Base-by-base conservation (phyloP, 2,329 filamentous ascomycete species). In the Trematosphaeria pertusa region DNA sequence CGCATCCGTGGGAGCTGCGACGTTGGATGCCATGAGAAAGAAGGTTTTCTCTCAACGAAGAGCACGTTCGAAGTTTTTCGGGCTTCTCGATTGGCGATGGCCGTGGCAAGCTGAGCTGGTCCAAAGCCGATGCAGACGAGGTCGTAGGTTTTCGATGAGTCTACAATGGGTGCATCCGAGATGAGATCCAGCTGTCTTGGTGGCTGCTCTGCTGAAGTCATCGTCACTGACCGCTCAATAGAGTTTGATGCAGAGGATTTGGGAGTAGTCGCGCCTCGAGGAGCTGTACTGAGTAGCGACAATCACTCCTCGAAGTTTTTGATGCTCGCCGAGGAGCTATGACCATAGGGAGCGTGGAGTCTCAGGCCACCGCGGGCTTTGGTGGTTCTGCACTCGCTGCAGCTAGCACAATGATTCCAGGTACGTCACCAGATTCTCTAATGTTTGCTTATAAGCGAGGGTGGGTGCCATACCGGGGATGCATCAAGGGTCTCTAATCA, bases 91-190 rank as follows among this genome's bases (percentile, higher is more conserved):
- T 68, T 65, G 7, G 69, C 69, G 43, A 71, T 69, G 18, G 69
- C 69, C 14, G 66, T 67, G 10, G 68, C 67, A 21, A 72, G 36
- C 38, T 69, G 66, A 28, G 66, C 63, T 35, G 67, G 64, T 6
- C 69, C 64, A 37, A 72, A 72, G 8, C 69, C 69, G 34, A 72
- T 56, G 48, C 64, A 68, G n/a, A 72, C 54, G 18, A 70, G 52
- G 40, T 72, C 67, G 43, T 62, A 70, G 10, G 44, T 61, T 41
- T 50, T 38, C 9, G 53, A 45, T 7, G 48, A 21, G 32, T 52
- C 47, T 14, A 53, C 28, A 32, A 51, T 47, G 10, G 59, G 48
- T 20, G 59, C 55, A 24, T 32, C 47, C 9, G 56, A 52, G 17
- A 40, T 45, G 8, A 45, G 41, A 7, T 59, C 45, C 34, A 53